Evolutionary conservation across 768 basidiomycete species (phyloP).

Genomic region (Artomyces pyxidatus): DNA sequence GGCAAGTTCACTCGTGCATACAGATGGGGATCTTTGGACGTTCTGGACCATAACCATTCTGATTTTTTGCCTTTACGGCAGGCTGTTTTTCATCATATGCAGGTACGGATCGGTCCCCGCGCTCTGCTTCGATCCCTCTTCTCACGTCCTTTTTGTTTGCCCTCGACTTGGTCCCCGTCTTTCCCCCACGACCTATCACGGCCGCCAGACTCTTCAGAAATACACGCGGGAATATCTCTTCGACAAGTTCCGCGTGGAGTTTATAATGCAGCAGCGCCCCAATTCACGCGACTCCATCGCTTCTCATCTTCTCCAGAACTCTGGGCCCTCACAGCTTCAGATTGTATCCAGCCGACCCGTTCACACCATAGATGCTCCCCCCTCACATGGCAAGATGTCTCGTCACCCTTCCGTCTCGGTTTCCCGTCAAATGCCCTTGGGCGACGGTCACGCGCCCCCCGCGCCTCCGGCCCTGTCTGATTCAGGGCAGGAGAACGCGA

Average conservation of each 20-base stretch:
- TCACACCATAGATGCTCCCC: conserved; percentile 14
- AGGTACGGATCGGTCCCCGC: conserved; percentile 41
- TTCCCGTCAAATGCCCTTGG: conserved; percentile 37
- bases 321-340: conserved; percentile 36
- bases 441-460: conserved; percentile 11
- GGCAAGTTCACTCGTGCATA: conserved; percentile 67
- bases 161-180: no score
- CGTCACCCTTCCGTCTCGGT: conserved; percentile 20
- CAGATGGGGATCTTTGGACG: conserved; percentile 80
- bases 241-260: conserved; percentile 64
- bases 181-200: not conserved
- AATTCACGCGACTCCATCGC: not conserved
- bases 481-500: conserved; percentile 22
- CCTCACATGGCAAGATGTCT: conserved; percentile 4
- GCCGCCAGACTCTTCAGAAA: conserved; percentile 67
- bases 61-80: conserved; percentile 73
- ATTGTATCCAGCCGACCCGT: conserved; percentile 14
- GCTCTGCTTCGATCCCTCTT: conserved; percentile 11
- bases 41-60: conserved; percentile 68
- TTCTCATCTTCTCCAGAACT: conserved; percentile 3
- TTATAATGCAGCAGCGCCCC: conserved; percentile 38
- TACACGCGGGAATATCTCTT: conserved; percentile 80
- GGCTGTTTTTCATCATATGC: conserved; percentile 84
- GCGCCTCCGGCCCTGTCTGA: conserved; percentile 12
- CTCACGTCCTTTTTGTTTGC: conserved; percentile 2